Base-by-base conservation (phyloP, 306 rosid species). In the Vicia sativa region DNA sequence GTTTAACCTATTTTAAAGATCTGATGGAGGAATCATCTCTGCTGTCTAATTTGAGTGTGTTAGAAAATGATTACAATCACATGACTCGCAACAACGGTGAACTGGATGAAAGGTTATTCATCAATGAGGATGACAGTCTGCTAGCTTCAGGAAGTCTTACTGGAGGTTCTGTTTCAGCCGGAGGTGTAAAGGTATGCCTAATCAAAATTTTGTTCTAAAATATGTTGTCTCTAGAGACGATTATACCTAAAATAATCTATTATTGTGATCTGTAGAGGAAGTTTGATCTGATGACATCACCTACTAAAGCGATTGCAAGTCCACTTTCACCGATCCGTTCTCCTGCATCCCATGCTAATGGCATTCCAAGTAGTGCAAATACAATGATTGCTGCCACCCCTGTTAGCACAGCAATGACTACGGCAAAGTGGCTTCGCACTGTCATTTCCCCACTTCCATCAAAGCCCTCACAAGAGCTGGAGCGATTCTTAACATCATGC, bases 381-480 rank as follows among this genome's bases (percentile, higher is more conserved):
- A 65, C 89, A 60, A 90, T 80, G 84, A 77, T 88, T 75, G 83
- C 85, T 5, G 96, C 99, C 34, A 95, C 99, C 28, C 99, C 99
- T 44, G 96, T 95, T 48, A 95, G 96, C 87, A 91, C 97, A 13
- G 97, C 99, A 65, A 95, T 95, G 99, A 95, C 96, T 56, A 95
- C 99, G 29, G 99, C 99, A 68, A 95, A 95, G 88, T 95, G 99
- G 99, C 99, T 95, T 48, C 86, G 99, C 29, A 91, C 91, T 45
- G 86, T 90, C 74, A 85, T 95, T 70, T 88, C 91, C 52, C 97
- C 92, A 43, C 95, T 95, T 71, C 82, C 96, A 9, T 80, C 95
- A 9, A 84, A 71, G 82, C 97, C 97, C 66, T 88, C 99, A 3
- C 77, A 74, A 4, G 99, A 95, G 81, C 87, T 95, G 68, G 92